These are phyloP conservation scores for Monosporascus sp. DNA, from an alignment of 2,329 filamentous ascomycete species.

Conservation along the genomic window DNA sequence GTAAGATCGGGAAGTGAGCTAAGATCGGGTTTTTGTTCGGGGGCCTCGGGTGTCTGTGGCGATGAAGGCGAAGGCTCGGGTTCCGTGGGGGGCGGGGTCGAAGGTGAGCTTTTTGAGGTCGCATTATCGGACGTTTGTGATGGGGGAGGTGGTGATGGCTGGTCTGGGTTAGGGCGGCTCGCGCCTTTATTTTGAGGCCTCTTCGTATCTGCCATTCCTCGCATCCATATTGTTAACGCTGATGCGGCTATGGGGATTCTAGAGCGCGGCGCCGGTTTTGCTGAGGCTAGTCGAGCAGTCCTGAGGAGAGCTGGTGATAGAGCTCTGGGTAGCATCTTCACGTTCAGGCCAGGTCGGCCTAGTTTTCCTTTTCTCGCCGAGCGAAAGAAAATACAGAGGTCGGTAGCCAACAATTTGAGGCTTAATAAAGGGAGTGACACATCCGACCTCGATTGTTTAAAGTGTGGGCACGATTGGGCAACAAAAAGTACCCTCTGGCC, in stretches of 20 bases:
- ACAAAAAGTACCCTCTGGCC: too few relatives aligned
- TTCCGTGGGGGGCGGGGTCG: too few relatives aligned
- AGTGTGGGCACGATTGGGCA: too few relatives aligned
- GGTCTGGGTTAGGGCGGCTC: not conserved
- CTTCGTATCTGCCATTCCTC: slow-evolving; percentile 38
- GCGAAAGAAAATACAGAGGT: not conserved
- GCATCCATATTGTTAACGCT: slow-evolving; percentile 33
- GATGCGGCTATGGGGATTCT: slow-evolving; percentile 24
- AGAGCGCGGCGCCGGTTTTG: slow-evolving; percentile 10
- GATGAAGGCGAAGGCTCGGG: too few relatives aligned
- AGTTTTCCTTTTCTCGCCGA: not conserved
- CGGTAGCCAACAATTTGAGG: too few relatives aligned
- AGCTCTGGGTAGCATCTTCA: slow-evolving; percentile 34
- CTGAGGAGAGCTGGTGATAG: slow-evolving; percentile 26
- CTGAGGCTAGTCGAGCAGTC: slow-evolving; percentile 15
- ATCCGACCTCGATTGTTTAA: too few relatives aligned
- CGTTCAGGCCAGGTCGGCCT: not conserved
- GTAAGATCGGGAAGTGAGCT: slow-evolving; percentile 78
- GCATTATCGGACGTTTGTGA: too few relatives aligned
- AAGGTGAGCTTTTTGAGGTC: too few relatives aligned
- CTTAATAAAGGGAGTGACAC: too few relatives aligned
- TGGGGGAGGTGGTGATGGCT: not conserved
- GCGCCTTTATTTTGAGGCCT: slow-evolving; percentile 15
- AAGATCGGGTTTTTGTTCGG: slow-evolving; percentile 45
- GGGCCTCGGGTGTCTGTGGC: slow-evolving; percentile 21